phyloP scores from a whole-genome alignment of 805 yeast species.

The Teunomyces panamensis region DNA sequence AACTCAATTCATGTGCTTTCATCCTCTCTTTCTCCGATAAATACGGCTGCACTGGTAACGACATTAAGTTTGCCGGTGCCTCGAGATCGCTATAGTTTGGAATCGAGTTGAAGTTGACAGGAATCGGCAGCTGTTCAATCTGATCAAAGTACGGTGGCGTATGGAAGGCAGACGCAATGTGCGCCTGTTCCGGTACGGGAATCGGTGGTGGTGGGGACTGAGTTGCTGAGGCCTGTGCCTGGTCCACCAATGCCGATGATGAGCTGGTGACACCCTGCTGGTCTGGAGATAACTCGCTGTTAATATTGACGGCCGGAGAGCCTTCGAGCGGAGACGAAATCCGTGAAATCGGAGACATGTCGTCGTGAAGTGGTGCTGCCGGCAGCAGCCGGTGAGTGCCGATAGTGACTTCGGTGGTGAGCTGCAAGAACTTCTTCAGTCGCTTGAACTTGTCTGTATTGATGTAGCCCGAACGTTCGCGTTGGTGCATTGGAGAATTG shows the following conservation, averaged over 20 bases:
- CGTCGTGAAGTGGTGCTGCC: constrained; percentile 19
- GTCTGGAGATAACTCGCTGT: neutral
- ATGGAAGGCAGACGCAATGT: constrained; percentile 11
- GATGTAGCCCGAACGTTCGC: constrained; percentile 46
- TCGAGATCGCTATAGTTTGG: constrained; percentile 8
- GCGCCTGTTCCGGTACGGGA: neutral
- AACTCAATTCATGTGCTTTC: constrained; percentile 51
- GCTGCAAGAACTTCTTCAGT: constrained; percentile 72
- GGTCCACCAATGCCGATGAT: neutral
- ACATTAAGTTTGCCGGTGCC: neutral
- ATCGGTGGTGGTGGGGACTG: constrained; percentile 2
- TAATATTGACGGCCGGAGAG: neutral
- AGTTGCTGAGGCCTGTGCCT: neutral
- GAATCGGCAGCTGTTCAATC: constrained; percentile 4
- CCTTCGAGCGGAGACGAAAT: neutral
- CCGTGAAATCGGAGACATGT: neutral
- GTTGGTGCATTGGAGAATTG: constrained; percentile 17
- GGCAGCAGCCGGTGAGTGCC: constrained; percentile 61
- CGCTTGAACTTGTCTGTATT: constrained; percentile 80
- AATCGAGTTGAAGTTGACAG: constrained; percentile 5
- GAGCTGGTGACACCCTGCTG: neutral
- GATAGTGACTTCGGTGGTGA: constrained; percentile 74
- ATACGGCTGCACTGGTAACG: constrained; percentile 8
- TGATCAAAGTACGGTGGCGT: constrained; percentile 30
- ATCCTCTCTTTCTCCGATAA: constrained; percentile 59